Conservation (phyloP, 352 stramenopile species). For the Phytophthora rubi region DNA sequence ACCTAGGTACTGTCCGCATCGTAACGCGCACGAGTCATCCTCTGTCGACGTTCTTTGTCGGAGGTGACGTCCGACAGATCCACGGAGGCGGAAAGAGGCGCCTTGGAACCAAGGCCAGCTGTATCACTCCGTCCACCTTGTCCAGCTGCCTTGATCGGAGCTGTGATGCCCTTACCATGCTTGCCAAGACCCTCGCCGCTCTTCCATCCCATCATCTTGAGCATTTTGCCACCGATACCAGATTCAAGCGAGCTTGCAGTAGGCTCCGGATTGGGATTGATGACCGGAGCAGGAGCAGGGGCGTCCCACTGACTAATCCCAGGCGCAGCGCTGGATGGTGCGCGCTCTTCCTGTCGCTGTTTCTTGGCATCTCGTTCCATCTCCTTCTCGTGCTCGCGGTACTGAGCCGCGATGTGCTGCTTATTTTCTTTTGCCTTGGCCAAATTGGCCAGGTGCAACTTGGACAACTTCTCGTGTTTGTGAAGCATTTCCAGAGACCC, state of each 20-base stretch:
- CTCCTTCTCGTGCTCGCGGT: conserved; percentile 67
- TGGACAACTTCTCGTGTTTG: conserved; percentile 83
- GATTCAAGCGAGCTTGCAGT: conserved; percentile 44
- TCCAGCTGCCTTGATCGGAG: conserved; percentile 54
- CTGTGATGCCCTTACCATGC: conserved; percentile 79
- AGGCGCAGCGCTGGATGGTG: neutral
- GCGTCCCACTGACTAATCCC: conserved; percentile 10
- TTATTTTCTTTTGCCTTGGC: conserved; percentile 82
- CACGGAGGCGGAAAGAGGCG: conserved; percentile 36
- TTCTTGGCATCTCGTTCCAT: conserved; percentile 44
- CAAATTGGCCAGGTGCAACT: conserved; percentile 78
- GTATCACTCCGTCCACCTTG: conserved; percentile 50
- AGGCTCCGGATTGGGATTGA: conserved; percentile 15
- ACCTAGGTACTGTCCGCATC: conserved; percentile 38
- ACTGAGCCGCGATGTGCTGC: conserved; percentile 60
- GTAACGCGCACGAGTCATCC: conserved; percentile 67
- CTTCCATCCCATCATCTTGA: conserved; percentile 91
- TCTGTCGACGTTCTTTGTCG: conserved; percentile 71
- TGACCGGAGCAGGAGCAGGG: neutral
- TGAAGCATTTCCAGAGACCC: conserved; percentile 70
- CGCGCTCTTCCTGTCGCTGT: conserved; percentile 29
- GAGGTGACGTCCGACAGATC: conserved; percentile 56
- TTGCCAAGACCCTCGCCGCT: conserved; percentile 84
- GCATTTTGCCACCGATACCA: conserved; percentile 84
- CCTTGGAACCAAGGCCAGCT: conserved; percentile 57